A percentile compares a stretch with the other conserved stretches of the same genome.
Conservation (phyloP, 2,329 filamentous ascomycete species). For the Seiridium unicorne region DNA sequence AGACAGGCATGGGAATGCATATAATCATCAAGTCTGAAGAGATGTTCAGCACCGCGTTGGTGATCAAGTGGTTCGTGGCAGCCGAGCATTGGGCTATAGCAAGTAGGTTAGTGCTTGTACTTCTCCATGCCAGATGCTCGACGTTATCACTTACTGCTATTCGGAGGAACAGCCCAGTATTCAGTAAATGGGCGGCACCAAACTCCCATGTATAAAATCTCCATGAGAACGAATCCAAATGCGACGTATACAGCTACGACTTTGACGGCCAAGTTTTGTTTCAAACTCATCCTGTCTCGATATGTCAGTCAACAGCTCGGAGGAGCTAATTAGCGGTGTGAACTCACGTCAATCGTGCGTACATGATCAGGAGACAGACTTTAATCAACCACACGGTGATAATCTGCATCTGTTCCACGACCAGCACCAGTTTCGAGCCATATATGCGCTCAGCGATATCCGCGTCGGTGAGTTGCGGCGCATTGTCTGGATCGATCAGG, state of each 20-base stretch:
- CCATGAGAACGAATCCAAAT: slow-evolving; percentile 46
- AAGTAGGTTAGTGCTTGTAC: background rate
- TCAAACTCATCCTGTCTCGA: slow-evolving; percentile 3
- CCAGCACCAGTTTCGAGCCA: slow-evolving; percentile 62
- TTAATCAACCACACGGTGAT: slow-evolving; percentile 57
- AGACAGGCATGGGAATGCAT: slow-evolving; percentile 52
- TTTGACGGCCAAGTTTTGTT: slow-evolving; percentile 37
- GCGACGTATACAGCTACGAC: slow-evolving; percentile 43
- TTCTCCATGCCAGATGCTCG: background rate
- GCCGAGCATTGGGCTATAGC: slow-evolving; percentile 53
- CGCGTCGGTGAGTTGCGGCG: slow-evolving; percentile 38
- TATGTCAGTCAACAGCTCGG: background rate
- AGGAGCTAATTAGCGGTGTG: background rate
- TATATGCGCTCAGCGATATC: slow-evolving; percentile 39
- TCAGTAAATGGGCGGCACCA: slow-evolving; percentile 56
- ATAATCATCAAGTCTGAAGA: slow-evolving; percentile 61
- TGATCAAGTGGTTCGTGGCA: slow-evolving; percentile 56
- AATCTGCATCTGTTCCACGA: slow-evolving; percentile 63
- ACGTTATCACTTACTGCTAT: slow-evolving; percentile 37
- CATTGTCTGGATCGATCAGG: slow-evolving; percentile 1
- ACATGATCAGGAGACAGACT: slow-evolving; percentile 55
- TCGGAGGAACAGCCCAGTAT: slow-evolving; percentile 57
- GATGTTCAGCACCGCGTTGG: slow-evolving; percentile 59
- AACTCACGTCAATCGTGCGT: slow-evolving; percentile 49
- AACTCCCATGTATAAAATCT: slow-evolving; percentile 47